Evolutionary conservation across 78 protist genomes (phyloP), one percentile per base, ranked within the genome.

Genomic region (Corallochytrium limacisporum): DNA sequence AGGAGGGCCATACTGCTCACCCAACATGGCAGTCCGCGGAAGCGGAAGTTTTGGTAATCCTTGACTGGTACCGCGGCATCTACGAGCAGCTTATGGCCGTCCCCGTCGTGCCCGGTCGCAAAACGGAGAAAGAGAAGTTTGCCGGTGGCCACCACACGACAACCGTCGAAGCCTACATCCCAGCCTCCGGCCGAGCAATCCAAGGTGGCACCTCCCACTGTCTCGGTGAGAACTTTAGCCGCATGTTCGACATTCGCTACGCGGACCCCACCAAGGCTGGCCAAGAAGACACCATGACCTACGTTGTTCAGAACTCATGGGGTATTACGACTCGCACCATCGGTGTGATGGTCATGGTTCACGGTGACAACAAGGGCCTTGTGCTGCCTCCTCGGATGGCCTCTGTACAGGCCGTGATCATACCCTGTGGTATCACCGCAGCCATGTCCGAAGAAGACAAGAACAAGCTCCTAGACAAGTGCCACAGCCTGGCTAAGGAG

Each of bases 1-100:
- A 95, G 70, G 99, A 95, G 77, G 99, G 98, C 40, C 99, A 95
- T 90, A 84, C 96, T 2, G 97, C 94, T 18, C 77, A 69, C 63
- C 91, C 87, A 13, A 81, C 74, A 1, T 22, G 63, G 57, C 88
- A 54, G 12, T 94, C 76, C 26, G 98, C 98, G 2, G 93, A 71
- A 20, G 33, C 15, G 33, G 94, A 90, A 35, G 97, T 87, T 26
- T 53, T 47, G 59, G 49, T 62, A 26, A 89, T 91, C 63, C 87
- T 94, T 12, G 83, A 84, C 56, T 59, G 88, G 48, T 94, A 94
- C 73, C 44, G 46, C 29, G 46, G 71, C 39, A 62, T 33, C 62
- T 95, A 95, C 75, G 87, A 79, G 46, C 94, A 92, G 4, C 70
- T 86, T 1, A 79, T 88, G 28, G 92, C 95, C 35, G 91, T 90